These are phyloP conservation scores for Monilinia fructicola DNA, from an alignment of 2,329 filamentous ascomycete species.

Conservation along the genomic window DNA sequence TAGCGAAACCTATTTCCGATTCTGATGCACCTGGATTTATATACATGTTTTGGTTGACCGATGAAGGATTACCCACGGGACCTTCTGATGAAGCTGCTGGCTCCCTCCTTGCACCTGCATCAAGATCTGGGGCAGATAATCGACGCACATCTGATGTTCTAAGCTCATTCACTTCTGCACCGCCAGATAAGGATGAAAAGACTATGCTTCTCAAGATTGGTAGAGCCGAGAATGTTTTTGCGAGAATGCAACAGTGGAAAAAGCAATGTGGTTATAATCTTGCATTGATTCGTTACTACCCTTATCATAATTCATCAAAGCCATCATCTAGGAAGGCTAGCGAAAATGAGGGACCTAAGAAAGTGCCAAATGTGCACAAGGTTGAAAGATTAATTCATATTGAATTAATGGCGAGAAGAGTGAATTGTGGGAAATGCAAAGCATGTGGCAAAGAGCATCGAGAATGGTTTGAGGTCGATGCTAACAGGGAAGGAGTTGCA, in stretches of 20 bases:
- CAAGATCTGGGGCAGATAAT: conserved; percentile 40
- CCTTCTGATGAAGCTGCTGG: conserved; percentile 59
- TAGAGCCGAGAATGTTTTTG: conserved; percentile 77
- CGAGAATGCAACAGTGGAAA: conserved; percentile 89
- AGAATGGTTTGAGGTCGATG: conserved; percentile 94
- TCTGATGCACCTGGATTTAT: conserved; percentile 86
- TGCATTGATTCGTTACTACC: conserved; percentile 87
- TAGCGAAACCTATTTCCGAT: conserved; percentile 71
- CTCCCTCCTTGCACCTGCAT: conserved; percentile 56
- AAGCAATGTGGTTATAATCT: conserved; percentile 89
- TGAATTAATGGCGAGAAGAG: conserved; percentile 66
- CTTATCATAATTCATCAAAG: conserved; percentile 55
- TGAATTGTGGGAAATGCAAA: conserved; percentile 61
- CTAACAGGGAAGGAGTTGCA: conserved; percentile 66
- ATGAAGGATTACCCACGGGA: conserved; percentile 55
- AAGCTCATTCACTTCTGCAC: conserved; percentile 48
- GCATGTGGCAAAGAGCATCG: conserved; percentile 82
- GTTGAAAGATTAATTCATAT: conserved; percentile 90
- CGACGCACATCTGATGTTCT: conserved; percentile 57
- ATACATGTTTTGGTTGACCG: conserved; percentile 97
- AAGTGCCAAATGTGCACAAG: conserved; percentile 81
- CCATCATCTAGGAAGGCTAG: conserved; percentile 27
- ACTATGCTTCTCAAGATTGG: conserved; percentile 70
- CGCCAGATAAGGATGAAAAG: conserved; percentile 43
- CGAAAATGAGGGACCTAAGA: conserved; percentile 51